Percentiles rank a stretch among this genome's conserved stretches.
Conservation (phyloP, 495 filamentous ascomycete genomes). For the Aspergillus ellipticus region DNA sequence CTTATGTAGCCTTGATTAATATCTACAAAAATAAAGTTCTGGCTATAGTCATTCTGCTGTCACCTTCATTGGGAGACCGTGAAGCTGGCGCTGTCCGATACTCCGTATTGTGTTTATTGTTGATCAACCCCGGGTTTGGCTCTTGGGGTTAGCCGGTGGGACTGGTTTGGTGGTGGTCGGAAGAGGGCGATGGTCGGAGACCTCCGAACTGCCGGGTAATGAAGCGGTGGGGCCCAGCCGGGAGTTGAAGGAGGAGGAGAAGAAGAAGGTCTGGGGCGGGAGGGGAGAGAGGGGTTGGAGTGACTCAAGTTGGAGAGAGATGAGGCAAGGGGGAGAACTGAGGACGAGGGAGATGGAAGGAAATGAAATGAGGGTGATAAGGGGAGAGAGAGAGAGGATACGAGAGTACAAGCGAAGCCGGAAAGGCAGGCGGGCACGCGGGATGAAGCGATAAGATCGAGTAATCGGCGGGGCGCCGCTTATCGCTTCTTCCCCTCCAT, state of each 20-base stretch:
- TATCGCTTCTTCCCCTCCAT: not conserved
- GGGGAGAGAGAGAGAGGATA: not conserved
- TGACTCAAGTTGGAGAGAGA: constrained; percentile 1
- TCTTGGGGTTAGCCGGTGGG: not conserved
- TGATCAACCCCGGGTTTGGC: no score
- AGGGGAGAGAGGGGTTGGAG: constrained; percentile 6
- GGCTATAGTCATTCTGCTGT: no score
- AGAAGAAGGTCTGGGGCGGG: not conserved
- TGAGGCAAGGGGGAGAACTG: not conserved
- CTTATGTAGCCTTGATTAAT: no score
- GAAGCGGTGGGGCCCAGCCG: not conserved
- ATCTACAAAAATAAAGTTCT: no score
- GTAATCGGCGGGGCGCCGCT: constrained; percentile 9
- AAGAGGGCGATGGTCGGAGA: constrained; percentile 23
- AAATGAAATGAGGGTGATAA: not conserved
- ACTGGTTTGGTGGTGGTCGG: constrained; percentile 6
- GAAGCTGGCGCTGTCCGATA: no score
- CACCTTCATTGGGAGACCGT: no score
- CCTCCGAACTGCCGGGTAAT: constrained; percentile 14
- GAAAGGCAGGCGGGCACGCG: not conserved
- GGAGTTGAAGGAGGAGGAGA: constrained; percentile 1
- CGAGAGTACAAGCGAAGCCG: not conserved
- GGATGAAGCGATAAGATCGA: constrained; percentile 15
- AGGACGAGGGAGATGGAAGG: not conserved
- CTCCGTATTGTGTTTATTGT: no score